These are phyloP conservation scores for Nepenthes alata DNA, from an alignment of 179 eudicot species.

Conservation along the genomic window DNA sequence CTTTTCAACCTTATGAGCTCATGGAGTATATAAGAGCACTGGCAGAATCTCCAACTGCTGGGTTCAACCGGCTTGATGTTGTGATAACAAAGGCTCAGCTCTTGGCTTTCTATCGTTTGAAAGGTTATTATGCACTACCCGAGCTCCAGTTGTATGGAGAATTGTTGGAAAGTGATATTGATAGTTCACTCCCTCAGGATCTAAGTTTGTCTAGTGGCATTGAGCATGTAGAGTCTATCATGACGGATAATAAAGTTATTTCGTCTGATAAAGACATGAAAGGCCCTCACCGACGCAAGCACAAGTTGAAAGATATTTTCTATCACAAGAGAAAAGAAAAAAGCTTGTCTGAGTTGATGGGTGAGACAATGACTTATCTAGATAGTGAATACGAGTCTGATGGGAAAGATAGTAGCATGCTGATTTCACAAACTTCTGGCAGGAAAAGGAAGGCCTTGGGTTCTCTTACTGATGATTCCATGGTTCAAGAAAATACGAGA, in stretches of 20 bases:
- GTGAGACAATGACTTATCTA: conserved; percentile 38
- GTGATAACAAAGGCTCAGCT: conserved; percentile 62
- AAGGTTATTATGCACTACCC: conserved; percentile 42
- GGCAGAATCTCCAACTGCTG: conserved; percentile 51
- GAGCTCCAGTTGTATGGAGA: conserved; percentile 40
- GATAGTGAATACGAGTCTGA: conserved; percentile 52
- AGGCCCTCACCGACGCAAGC: conserved; percentile 45
- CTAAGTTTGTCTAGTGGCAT: conserved; percentile 16
- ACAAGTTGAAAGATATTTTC: conserved; percentile 39
- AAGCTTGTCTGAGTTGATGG: conserved; percentile 53
- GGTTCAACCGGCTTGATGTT: conserved; percentile 44
- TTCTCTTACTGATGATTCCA: conserved; percentile 29
- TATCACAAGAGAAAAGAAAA: conserved; percentile 57
- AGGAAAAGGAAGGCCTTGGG: conserved; percentile 32
- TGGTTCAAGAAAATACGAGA: conserved; percentile 28
- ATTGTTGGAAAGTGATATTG: conserved; percentile 31
- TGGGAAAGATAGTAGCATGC: conserved; percentile 24
- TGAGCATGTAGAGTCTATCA: conserved; percentile 18
- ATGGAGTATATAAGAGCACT: conserved; percentile 42
- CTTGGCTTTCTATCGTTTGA: conserved; percentile 43
- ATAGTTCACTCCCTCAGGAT: conserved; percentile 9
- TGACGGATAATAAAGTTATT: conserved; percentile 4
- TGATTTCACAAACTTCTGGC: conserved; percentile 23
- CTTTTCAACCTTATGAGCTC: conserved; percentile 55
- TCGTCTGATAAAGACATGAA: conserved; percentile 18